A percentile compares a stretch with the other conserved stretches of the same genome.
Evolutionary conservation across 2,329 filamentous ascomycete species (phyloP).

Genomic region (Hypomyces rosellus): DNA sequence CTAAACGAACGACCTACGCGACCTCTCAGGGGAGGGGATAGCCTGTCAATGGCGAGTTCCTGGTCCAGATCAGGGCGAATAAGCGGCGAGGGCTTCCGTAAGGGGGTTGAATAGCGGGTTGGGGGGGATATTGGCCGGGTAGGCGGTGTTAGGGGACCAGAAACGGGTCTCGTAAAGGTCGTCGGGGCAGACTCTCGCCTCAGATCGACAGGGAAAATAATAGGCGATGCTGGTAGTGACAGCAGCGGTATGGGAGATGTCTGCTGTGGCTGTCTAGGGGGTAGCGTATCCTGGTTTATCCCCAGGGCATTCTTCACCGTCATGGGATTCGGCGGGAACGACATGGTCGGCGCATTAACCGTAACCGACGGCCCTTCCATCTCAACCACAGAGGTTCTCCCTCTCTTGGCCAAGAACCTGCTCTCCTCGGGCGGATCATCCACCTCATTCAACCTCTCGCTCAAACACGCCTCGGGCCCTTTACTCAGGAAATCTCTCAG

Average conservation of each 20-base stretch:
- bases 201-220: conserved; percentile 25
- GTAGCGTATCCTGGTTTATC: conserved; percentile 18
- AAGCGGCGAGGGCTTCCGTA: conserved; percentile 26
- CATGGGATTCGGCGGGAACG: conserved; percentile 13
- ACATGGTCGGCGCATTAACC: not conserved
- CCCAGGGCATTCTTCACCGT: conserved; percentile 27
- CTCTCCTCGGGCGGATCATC: conserved; percentile 25
- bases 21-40: conserved; percentile 29
- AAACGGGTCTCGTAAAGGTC: not conserved
- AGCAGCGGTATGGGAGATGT: not conserved
- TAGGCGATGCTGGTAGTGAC: conserved; percentile 24
- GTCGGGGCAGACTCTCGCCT: conserved; percentile 24
- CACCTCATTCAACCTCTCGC: conserved; percentile 42
- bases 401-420: conserved; percentile 23
- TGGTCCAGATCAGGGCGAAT: conserved; percentile 32
- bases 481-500: conserved; percentile 48
- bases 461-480: conserved; percentile 49
- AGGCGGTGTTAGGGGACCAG: conserved; percentile 18
- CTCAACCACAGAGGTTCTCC: conserved; percentile 21
- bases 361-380: conserved; percentile 5
- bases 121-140: conserved; percentile 23
- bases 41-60: conserved; percentile 31
- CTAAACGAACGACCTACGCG: conserved; percentile 25
- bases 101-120: conserved; percentile 23
- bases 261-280: not conserved